Percentiles rank a stretch among this genome's conserved stretches.
These are phyloP conservation scores for Ceratobasidium sp. DNA, from an alignment of 1,284 basidiomycete species.

Conservation along the genomic window DNA sequence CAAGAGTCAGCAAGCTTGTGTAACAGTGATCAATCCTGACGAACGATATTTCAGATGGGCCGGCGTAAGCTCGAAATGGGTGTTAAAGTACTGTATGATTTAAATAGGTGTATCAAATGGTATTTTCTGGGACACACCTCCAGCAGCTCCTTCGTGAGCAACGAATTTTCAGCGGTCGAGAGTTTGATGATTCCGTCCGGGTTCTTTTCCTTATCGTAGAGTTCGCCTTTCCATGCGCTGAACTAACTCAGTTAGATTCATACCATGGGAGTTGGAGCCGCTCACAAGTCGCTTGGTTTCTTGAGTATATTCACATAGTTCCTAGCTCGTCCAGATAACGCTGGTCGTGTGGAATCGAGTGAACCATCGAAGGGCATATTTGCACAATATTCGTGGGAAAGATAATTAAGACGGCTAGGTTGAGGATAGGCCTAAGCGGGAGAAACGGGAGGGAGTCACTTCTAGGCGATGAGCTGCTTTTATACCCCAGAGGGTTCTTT, in stretches of 20 bases:
- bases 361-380: neutral
- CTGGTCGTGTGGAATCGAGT: neutral
- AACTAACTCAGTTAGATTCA: neutral
- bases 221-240: slow-evolving; percentile 19
- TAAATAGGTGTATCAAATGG: neutral
- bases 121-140: neutral
- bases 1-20: neutral
- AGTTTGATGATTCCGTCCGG: slow-evolving; percentile 30
- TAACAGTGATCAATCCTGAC: neutral
- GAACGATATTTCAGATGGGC: slow-evolving; percentile 35
- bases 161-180: slow-evolving; percentile 25
- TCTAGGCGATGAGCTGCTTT: neutral
- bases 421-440: too few species aligned
- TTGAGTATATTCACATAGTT: slow-evolving; percentile 1
- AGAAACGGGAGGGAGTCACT: neutral
- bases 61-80: slow-evolving; percentile 18
- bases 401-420: too few species aligned
- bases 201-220: slow-evolving; percentile 30
- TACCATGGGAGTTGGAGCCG: too few species aligned
- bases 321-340: neutral
- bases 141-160: slow-evolving; percentile 14
- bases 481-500: neutral
- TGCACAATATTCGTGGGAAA: too few species aligned
- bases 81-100: slow-evolving; percentile 26
- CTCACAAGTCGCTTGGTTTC: slow-evolving; percentile 11